Conservation (phyloP, 2,329 filamentous ascomycete genomes). For the Exophiala oligosperma region DNA sequence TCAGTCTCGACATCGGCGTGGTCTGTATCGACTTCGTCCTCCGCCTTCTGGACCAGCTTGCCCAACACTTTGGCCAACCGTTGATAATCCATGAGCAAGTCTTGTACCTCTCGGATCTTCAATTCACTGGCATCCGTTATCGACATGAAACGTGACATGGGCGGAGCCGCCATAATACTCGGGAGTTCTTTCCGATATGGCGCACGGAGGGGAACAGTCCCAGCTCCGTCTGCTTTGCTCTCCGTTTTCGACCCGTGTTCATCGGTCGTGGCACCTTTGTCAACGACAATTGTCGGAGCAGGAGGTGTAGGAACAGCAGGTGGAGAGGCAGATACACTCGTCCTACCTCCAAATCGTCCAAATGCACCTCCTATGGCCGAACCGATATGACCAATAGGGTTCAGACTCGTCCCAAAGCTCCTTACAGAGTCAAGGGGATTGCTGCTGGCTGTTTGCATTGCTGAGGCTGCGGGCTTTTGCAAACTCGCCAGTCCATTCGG, state of each 20-base stretch:
- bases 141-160: constrained; percentile 72
- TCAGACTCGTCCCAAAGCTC: constrained; percentile 75
- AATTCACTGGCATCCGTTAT: constrained; percentile 69
- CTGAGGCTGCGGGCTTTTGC: constrained; percentile 29
- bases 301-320: constrained; percentile 42
- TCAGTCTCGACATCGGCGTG: constrained; percentile 5
- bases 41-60: constrained; percentile 21
- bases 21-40: constrained; percentile 4
- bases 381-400: constrained; percentile 73
- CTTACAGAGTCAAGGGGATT: constrained; percentile 78
- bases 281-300: constrained; percentile 35
- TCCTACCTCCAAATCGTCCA: constrained; percentile 44
- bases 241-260: constrained; percentile 58
- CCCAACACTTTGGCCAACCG: constrained; percentile 55
- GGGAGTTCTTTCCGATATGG: constrained; percentile 49
- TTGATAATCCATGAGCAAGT: constrained; percentile 72
- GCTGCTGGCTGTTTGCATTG: constrained; percentile 33
- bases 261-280: constrained; percentile 42
- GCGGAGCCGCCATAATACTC: constrained; percentile 48
- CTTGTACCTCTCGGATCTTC: constrained; percentile 69
- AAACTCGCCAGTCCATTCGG: constrained; percentile 33
- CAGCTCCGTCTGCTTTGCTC: constrained; percentile 45
- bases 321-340: constrained; percentile 44
- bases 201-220: constrained; percentile 32
- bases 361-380: constrained; percentile 65